Percentiles rank a stretch among this genome's conserved stretches.
These are phyloP conservation scores for Colletotrichum gigasporum DNA, from an alignment of 2,329 filamentous ascomycete species.

Conservation along the genomic window DNA sequence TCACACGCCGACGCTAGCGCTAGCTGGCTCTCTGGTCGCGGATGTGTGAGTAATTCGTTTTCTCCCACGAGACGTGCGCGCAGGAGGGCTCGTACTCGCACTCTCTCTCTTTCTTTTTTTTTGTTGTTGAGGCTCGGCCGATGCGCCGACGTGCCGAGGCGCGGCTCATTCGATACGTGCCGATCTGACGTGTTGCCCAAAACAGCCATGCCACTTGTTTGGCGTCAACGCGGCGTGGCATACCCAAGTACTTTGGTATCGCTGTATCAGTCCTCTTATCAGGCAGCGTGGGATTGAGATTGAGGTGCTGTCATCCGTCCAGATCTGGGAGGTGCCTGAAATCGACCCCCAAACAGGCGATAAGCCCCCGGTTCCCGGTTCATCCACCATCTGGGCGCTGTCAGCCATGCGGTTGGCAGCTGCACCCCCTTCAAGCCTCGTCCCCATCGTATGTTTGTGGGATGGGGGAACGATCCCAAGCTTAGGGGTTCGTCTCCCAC, in stretches of 20 bases:
- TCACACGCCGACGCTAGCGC: neutral
- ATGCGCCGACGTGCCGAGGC: neutral
- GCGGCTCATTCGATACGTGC: neutral
- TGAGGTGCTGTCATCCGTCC: neutral
- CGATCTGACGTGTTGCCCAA: constrained; percentile 3
- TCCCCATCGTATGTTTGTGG: constrained; percentile 6
- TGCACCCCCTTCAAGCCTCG: neutral
- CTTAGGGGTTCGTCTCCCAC: neutral
- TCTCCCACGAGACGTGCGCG: neutral
- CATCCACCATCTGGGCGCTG: neutral
- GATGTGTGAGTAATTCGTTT: neutral
- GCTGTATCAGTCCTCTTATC: constrained; percentile 15
- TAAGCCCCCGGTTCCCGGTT: constrained; percentile 1
- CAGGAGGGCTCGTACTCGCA: neutral
- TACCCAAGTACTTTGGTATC: too few relatives aligned
- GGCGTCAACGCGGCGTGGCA: too few relatives aligned
- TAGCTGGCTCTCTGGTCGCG: neutral
- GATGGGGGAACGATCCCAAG: neutral
- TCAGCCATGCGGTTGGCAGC: neutral
- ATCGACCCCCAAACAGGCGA: constrained; percentile 1
- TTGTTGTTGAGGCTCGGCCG: neutral
- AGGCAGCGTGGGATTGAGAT: too few relatives aligned
- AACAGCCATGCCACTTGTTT: neutral
- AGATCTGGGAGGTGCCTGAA: constrained; percentile 16
- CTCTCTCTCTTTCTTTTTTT: neutral